Conservation (phyloP, 2,329 filamentous ascomycete species). For the Cladobotryum mycophilum region DNA sequence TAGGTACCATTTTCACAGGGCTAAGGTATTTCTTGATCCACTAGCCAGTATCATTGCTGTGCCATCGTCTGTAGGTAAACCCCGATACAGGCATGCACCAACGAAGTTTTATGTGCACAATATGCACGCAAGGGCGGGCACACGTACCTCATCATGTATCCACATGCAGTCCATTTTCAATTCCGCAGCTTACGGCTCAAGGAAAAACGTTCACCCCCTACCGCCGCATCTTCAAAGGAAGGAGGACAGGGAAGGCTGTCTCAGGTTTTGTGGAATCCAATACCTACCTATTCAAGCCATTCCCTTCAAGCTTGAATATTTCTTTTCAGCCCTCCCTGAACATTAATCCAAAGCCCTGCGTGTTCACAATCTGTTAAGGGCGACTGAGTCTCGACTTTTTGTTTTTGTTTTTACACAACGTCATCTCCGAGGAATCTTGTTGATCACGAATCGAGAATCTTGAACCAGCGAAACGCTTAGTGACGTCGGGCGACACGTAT, state of each 20-base stretch:
- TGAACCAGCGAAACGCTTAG: neutral
- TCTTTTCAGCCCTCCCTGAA: too few relatives aligned
- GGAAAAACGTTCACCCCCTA: neutral
- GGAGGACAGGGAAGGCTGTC: neutral
- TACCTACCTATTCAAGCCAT: too few relatives aligned
- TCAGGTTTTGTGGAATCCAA: too few relatives aligned
- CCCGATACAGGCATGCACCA: neutral
- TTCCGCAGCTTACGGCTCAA: neutral
- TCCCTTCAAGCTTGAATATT: too few relatives aligned
- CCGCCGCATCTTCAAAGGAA: neutral
- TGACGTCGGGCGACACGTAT: neutral
- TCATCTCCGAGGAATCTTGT: neutral
- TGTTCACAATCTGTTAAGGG: neutral
- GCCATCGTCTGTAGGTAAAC: neutral
- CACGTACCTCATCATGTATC: neutral
- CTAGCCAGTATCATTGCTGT: neutral
- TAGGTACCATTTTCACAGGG: too few relatives aligned
- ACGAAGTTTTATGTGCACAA: neutral
- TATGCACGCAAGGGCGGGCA: neutral
- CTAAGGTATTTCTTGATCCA: too few relatives aligned
- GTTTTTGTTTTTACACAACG: neutral
- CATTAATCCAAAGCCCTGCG: neutral
- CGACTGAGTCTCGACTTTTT: neutral
- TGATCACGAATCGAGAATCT: neutral
- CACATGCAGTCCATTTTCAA: neutral